Base-by-base conservation (phyloP, 2,329 filamentous ascomycete genomes). In the Coniochaeta prunicola region DNA sequence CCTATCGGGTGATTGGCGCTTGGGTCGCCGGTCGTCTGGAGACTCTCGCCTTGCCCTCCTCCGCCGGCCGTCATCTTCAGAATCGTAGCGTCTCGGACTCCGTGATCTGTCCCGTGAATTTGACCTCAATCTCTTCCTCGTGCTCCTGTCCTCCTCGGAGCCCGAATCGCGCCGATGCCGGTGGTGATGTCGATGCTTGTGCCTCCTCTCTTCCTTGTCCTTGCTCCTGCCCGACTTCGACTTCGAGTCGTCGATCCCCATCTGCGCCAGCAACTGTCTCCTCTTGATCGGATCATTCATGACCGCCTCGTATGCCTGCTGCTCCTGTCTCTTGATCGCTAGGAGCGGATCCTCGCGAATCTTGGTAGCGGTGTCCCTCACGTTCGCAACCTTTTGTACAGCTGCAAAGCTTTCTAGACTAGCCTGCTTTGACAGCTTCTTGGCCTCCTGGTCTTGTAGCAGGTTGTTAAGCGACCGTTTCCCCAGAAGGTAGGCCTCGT, bases 281-380 rank as follows among this genome's bases (percentile, higher is more conserved):
- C 87, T 79, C 74, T 83, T 86, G 62, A 83, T 80, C 0, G 88
- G 87, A 66, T 91, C 88, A 65, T 87, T 90, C 84, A 90, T 92
- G 84, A 91, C 88, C 9, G 86, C 82, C 65, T 89, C 86, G 69
- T 91, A 91, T 1, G 89, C 87, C 30, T 87, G 87, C 72, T 93
- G 90, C 70, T 97, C 92, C 70, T 96, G 89, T 70, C 87, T 89
- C 80, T 96, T 96, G 71, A 99, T 97, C 26, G 92, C 91, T 34
- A 97, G 77, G 67, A 99, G 80, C 0, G 94, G 94, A 70, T 99
- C 94, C 64, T 96, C 90, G 63, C 92, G 82, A 53, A 97, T 87
- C 76, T 99, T 99, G 54, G 85, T 75, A 31, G 91, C 89, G 0
- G 87, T 92, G 71, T 99, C 94, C 63, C 90, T 81, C 17, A 86